Percentiles rank a stretch among this genome's conserved stretches.
These are phyloP conservation scores for Bauhinia variegata DNA, from an alignment of 306 rosid genomes.

Conservation along the genomic window DNA sequence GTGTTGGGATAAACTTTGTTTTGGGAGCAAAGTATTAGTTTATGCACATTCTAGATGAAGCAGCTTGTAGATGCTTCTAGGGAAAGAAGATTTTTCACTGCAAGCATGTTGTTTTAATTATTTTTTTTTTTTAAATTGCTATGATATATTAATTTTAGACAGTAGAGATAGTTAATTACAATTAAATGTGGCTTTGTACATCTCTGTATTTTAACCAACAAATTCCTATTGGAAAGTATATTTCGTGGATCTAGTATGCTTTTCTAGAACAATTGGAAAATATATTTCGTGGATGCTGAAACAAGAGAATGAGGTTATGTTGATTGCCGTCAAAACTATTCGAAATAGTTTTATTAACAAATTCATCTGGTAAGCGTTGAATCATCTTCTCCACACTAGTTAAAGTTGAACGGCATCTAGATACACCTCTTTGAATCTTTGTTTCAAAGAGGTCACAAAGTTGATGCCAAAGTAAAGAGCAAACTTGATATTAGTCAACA, in stretches of 20 bases:
- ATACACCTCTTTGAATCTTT: slow-evolving; percentile 82
- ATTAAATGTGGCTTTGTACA: not conserved
- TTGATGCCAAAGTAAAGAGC: slow-evolving; percentile 76
- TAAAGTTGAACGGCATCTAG: slow-evolving; percentile 60
- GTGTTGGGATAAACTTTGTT: too few species aligned
- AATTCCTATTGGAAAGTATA: not conserved
- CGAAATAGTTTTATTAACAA: not conserved
- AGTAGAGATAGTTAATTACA: slow-evolving; percentile 7
- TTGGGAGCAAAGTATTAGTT: not conserved
- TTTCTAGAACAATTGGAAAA: slow-evolving; percentile 25
- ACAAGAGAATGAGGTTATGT: slow-evolving; percentile 14
- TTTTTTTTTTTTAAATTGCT: not conserved
- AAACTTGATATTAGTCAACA: slow-evolving; percentile 53
- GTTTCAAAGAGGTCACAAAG: slow-evolving; percentile 73
- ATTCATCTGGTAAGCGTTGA: slow-evolving; percentile 7
- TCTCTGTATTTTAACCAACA: slow-evolving; percentile 8
- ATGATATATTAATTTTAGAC: not conserved
- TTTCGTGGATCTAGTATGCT: slow-evolving; percentile 37
- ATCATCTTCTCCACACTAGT: slow-evolving; percentile 23
- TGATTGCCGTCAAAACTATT: slow-evolving; percentile 23
- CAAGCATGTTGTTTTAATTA: too few species aligned
- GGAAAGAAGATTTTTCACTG: not conserved
- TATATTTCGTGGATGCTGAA: slow-evolving; percentile 28
- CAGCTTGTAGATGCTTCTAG: slow-evolving; percentile 31
- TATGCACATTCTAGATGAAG: slow-evolving; percentile 12